phyloP scores from a whole-genome alignment of 768 basidiomycete species.

The Hygrophorus pudorinus region DNA sequence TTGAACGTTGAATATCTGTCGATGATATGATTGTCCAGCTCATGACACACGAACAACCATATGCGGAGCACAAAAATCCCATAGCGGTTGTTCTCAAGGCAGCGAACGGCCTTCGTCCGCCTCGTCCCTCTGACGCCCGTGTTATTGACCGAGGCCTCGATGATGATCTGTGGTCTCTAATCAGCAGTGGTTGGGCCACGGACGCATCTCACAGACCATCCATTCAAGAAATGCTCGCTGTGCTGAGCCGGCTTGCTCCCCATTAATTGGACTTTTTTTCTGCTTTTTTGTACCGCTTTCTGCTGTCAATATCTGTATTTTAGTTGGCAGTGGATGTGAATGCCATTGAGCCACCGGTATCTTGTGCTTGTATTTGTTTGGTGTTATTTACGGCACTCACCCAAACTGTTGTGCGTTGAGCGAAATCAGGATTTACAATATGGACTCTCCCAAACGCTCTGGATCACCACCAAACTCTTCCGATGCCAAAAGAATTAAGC shows the following conservation, averaged over 20 bases:
- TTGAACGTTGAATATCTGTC: too few relatives aligned
- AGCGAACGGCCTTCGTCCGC: constrained; percentile 31
- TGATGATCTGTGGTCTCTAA: constrained; percentile 34
- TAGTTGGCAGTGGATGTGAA: too few relatives aligned
- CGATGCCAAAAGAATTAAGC: constrained; percentile 49
- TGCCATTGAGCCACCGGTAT: too few relatives aligned
- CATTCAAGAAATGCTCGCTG: constrained; percentile 22
- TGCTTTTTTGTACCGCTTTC: too few relatives aligned
- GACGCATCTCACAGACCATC: constrained; percentile 27
- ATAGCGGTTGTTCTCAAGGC: constrained; percentile 28
- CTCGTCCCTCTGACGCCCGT: constrained; percentile 25
- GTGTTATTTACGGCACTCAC: too few relatives aligned
- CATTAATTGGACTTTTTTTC: too few relatives aligned
- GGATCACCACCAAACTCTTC: constrained; percentile 43
- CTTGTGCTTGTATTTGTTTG: too few relatives aligned
- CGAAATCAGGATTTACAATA: constrained; percentile 19
- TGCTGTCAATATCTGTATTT: too few relatives aligned
- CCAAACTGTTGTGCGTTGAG: too few relatives aligned
- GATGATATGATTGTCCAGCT: too few relatives aligned
- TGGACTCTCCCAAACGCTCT: constrained; percentile 61
- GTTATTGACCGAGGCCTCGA: constrained; percentile 32
- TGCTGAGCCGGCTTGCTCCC: background rate
- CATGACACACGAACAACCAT: too few relatives aligned
- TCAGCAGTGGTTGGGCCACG: constrained; percentile 33
- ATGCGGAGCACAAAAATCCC: too few relatives aligned